Conservation (phyloP, 345 rosid genomes). For the Rhodamnia argentea region DNA sequence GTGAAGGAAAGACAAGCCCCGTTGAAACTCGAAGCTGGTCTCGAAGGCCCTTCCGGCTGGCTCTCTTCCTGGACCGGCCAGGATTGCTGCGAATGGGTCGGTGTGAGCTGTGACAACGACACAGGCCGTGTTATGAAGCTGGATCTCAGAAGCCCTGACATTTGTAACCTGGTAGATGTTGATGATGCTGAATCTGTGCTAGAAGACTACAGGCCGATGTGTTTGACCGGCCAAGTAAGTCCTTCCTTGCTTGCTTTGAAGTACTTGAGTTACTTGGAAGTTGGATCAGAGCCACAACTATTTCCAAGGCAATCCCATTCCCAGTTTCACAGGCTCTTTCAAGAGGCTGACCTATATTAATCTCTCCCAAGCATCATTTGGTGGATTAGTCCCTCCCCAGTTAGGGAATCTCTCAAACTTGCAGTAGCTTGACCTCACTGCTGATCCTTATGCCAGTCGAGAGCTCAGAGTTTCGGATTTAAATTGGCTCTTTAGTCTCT, state of each 20-base stretch:
- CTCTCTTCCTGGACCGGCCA: conserved; percentile 3
- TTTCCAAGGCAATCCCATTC: conserved; percentile 8
- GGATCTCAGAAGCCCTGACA: conserved; percentile 4
- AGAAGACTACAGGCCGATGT: neutral
- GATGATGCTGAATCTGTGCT: neutral
- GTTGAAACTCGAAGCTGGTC: conserved; percentile 9
- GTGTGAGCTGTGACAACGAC: conserved; percentile 5
- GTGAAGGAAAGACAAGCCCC: conserved; percentile 15
- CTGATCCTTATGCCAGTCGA: neutral
- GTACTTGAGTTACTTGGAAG: conserved; percentile 3
- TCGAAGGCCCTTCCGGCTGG: conserved; percentile 6
- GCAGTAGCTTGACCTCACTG: conserved; percentile 9
- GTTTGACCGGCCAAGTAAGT: conserved; percentile 9
- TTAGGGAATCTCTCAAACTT: conserved; percentile 18
- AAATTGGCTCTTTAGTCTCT: conserved; percentile 10
- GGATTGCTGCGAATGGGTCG: conserved; percentile 22
- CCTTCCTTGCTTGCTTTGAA: conserved; percentile 9
- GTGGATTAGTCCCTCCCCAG: conserved; percentile 8
- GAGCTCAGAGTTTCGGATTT: neutral
- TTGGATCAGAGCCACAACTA: conserved; percentile 15
- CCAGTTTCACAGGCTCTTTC: conserved; percentile 10
- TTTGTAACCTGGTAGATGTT: neutral
- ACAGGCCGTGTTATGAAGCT: conserved; percentile 4
- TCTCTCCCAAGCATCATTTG: conserved; percentile 9
- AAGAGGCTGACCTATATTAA: conserved; percentile 3